Conservation (phyloP, 73 alveolate genomes). For the Tetrahymena thermophila region DNA sequence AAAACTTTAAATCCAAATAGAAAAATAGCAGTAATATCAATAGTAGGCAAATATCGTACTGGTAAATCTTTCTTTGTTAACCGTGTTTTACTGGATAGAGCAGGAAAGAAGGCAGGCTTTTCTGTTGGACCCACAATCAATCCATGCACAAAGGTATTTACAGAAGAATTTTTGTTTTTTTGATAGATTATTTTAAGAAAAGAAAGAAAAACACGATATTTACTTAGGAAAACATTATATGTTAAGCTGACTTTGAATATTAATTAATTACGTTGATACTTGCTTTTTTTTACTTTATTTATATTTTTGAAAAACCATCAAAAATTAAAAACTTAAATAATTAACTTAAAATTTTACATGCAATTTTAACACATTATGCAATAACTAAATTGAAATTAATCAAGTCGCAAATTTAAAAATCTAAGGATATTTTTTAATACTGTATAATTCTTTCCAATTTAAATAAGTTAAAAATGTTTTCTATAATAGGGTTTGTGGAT, state of each 20-base stretch:
- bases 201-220: neutral
- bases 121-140: constrained; percentile 58
- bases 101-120: constrained; percentile 38
- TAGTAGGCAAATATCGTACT: constrained; percentile 93
- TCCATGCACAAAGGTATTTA: constrained; percentile 28
- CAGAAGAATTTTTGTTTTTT: neutral
- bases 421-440: neutral
- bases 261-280: neutral
- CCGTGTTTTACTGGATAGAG: constrained; percentile 53
- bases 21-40: constrained; percentile 80
- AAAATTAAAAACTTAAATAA: neutral
- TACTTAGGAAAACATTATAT: neutral
- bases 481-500: constrained; percentile 39
- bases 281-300: neutral
- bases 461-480: neutral
- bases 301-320: neutral
- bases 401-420: neutral
- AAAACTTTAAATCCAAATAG: neutral
- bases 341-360: neutral
- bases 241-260: neutral
- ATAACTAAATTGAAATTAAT: neutral
- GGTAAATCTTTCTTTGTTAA: constrained; percentile 81
- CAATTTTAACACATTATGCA: neutral
- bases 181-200: neutral
- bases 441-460: neutral